A percentile compares a stretch with the other conserved stretches of the same genome.
phyloP scores from a whole-genome alignment of 345 rosid genomes.

The Geranium brycei region DNA sequence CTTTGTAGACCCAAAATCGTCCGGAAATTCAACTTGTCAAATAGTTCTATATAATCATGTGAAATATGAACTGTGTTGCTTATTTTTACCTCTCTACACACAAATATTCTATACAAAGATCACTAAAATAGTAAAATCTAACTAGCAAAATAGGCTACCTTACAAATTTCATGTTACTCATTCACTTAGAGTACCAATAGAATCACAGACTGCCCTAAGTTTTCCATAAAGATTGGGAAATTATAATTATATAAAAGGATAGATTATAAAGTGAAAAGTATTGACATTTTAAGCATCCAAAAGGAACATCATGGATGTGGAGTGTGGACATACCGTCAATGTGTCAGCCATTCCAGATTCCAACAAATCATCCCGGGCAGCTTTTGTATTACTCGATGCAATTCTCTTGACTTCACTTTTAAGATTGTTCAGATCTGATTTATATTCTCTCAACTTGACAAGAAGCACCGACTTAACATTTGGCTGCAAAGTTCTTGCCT shows the following conservation, averaged over 20 bases:
- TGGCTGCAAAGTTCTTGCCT: constrained; percentile 72
- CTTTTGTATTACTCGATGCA: constrained; percentile 32
- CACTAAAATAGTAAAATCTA: neutral
- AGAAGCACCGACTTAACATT: constrained; percentile 57
- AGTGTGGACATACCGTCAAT: constrained; percentile 32
- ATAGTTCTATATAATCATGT: neutral
- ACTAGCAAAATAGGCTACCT: neutral
- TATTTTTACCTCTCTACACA: no score
- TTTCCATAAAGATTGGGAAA: neutral
- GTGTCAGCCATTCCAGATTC: constrained; percentile 76
- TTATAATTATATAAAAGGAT: neutral
- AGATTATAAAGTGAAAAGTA: neutral
- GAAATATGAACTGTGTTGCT: neutral
- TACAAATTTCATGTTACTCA: neutral
- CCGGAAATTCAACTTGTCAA: neutral
- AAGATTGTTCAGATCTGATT: constrained; percentile 73
- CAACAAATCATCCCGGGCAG: constrained; percentile 59
- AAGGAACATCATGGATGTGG: neutral
- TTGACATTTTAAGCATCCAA: neutral
- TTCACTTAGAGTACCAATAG: neutral
- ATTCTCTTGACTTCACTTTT: constrained; percentile 62
- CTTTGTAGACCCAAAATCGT: neutral
- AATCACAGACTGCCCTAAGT: neutral
- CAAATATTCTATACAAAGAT: neutral
- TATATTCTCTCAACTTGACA: constrained; percentile 68